Conservation (phyloP, 2,329 filamentous ascomycete genomes). For the Fonsecaea erecta region DNA sequence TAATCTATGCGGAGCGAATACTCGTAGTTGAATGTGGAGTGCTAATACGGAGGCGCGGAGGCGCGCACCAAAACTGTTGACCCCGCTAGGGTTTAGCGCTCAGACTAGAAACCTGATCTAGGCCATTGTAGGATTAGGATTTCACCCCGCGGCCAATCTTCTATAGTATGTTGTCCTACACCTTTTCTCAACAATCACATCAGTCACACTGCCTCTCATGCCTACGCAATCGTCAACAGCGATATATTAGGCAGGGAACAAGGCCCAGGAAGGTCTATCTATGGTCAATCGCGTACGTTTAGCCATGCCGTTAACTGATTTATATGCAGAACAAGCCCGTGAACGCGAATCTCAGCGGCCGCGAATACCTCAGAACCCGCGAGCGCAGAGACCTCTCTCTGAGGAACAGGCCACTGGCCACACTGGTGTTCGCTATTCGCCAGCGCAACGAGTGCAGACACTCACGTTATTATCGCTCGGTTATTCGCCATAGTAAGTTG, state of each 20-base stretch:
- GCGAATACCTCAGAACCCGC: background rate
- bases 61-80: background rate
- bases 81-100: background rate
- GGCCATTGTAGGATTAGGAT: background rate
- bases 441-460: conserved; percentile 7
- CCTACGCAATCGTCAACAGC: background rate
- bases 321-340: background rate
- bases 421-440: conserved; percentile 6
- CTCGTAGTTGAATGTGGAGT: too few relatives aligned
- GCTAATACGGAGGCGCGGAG: too few relatives aligned
- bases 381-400: background rate
- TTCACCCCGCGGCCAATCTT: background rate
- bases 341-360: background rate
- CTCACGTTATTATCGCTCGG: background rate
- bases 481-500: background rate
- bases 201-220: background rate
- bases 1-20: too few relatives aligned
- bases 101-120: background rate
- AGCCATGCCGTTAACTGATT: background rate
- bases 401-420: background rate
- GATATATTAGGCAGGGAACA: background rate
- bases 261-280: background rate
- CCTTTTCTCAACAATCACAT: background rate
- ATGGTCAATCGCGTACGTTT: background rate
- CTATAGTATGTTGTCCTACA: background rate